Evolutionary conservation across 2,329 filamentous ascomycete species (phyloP), one percentile per base, ranked within the genome.

Genomic region (Drechslerella stenobrocha): DNA sequence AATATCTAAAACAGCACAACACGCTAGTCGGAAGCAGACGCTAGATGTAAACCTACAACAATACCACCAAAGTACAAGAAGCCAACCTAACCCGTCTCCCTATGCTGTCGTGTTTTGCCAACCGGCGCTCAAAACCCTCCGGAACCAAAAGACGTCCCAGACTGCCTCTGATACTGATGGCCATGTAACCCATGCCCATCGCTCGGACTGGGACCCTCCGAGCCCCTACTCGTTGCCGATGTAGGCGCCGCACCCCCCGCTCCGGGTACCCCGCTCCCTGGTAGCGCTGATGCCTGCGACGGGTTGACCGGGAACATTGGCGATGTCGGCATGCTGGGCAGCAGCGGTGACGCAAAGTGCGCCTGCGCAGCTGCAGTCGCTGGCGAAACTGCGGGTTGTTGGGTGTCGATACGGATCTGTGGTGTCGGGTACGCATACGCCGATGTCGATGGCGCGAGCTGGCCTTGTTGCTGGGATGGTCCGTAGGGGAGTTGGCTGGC

Each of bases 251-350:
- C 28, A 30, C 4, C 37, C 8, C 9, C 9, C 2, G 9, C 37
- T 5, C 37, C 37, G 3, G 9, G 2, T 5, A 13, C 37, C 8
- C 13, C 13, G 13, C 13, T 20, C 3, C 9, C 15, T 42, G 37
- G 37, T 20, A 42, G 6, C 37, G 8, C 13, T 18, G 37, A 7
- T 42, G 37, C 37, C 15, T 42, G 52, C 11, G 37, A 15, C 15
- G 48, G 52, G 8, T 51, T 50, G 32, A 53, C 35, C 7, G 60
- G 32, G n/a, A 66, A 66, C 15, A 66, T 42, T 13, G 60, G 60
- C 23, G 60, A 66, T 6, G 60, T 58, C 7, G 60, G 60, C 15
- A 66, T 66, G 30, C 60, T 66, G 2, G 60, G 60, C 2, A 66
- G 32, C 26, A 66, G 18, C 7, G 60, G 60, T 22, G 60, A 66